A percentile compares a stretch with the other conserved stretches of the same genome.
These are phyloP conservation scores for Trichophyton simii DNA, from an alignment of 2,329 filamentous ascomycete genomes.

Conservation along the genomic window DNA sequence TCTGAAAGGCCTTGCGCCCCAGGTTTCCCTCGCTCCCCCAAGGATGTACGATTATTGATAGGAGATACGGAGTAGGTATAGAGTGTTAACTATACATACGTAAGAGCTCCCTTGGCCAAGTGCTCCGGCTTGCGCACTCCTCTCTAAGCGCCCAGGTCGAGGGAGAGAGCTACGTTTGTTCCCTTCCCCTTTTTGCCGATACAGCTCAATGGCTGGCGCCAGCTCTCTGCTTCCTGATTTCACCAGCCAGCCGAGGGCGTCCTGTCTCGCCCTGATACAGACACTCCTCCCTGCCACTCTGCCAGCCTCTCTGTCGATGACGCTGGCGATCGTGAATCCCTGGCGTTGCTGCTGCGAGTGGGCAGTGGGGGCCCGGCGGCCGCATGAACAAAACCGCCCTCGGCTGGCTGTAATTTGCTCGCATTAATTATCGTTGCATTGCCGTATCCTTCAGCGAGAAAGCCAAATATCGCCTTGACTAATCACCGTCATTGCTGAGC, in stretches of 20 bases:
- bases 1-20: not conserved
- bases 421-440: not conserved
- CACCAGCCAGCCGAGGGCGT: not conserved
- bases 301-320: not conserved
- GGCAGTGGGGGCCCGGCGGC: slow-evolving; percentile 1
- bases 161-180: not conserved
- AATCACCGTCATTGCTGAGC: not conserved
- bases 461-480: slow-evolving; percentile 1
- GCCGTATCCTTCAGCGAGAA: slow-evolving; percentile 1
- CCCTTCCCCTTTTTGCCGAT: not conserved
- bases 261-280: not conserved
- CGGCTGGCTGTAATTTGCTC: not conserved
- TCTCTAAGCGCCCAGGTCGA: not conserved
- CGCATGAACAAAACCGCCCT: slow-evolving; percentile 1
- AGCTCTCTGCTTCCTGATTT: not conserved
- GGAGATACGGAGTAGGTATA: not conserved
- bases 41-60: not conserved
- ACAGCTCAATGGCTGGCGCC: not conserved
- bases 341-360: slow-evolving; percentile 1
- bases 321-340: slow-evolving; percentile 1
- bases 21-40: not conserved
- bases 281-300: not conserved
- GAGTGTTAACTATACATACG: not conserved
- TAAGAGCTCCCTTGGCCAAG: not conserved
- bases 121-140: not conserved